Base-by-base conservation (phyloP, 2,329 filamentous ascomycete genomes). In the Sclerotinia minor region DNA sequence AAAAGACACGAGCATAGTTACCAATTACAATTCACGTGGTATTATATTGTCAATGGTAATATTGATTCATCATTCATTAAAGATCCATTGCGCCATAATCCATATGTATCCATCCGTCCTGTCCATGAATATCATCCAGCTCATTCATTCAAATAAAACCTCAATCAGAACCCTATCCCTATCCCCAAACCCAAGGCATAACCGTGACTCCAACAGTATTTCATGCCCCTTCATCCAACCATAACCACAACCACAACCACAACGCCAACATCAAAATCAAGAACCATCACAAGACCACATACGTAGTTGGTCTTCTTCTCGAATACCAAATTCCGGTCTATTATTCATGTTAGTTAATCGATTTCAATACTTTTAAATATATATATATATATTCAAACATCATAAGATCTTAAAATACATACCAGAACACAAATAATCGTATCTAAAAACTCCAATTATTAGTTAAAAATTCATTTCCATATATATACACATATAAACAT, bases 281-380 rank as follows among this genome's bases (percentile, higher is more conserved):
- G 17, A 35, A 44, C 29, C 15, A 5, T 32, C 32, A 65, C n/a
- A 65, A 58, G 49, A 65, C 44, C 19, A 65, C 29, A 38, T 57
- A 65, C 1, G 53, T 65, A 47, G 52, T 49, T 15, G 64, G 64
- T 41, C 64, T 52, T 41, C 64, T 29, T 19, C 52, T 53, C n/a
- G 44, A 29, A 57, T 50, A 65, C 64, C 64, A 65, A 15, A 65
- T 47, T 35, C 50, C 52, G 4, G n/a, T 58, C 64, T 65, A 17
- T 19, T 9, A 49, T 21, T 19, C 2, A 7, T 65, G n/a, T 65
- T 21, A 57, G 63, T 29, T 41, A 17, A 41, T 24, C n/a, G n/a
- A n/a, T n/a, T n/a, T n/a, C 7, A 9, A 21, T 32, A 38, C 11
- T 2, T n/a, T 13, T 15, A 41, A 47, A 19, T 45, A 1, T 29